Evolutionary conservation across 352 stramenopile genomes (phyloP).

Genomic region (Pythium sukuiense): DNA sequence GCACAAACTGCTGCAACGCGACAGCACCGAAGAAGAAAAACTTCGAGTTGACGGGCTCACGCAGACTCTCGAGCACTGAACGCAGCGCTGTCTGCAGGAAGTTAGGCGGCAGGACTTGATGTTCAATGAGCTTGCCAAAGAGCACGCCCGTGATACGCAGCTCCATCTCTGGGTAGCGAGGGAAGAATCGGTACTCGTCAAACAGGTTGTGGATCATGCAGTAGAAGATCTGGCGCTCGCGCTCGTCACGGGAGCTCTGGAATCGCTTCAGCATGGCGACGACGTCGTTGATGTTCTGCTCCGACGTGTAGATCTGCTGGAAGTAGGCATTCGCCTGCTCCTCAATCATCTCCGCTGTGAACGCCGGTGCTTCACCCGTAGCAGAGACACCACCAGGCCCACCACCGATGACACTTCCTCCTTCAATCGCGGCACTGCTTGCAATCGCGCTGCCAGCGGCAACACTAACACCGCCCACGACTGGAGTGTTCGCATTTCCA

Average conservation of each 20-base stretch:
- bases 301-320: slow-evolving; percentile 98
- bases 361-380: slow-evolving; percentile 33
- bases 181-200: slow-evolving; percentile 99
- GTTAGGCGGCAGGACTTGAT: slow-evolving; percentile 97
- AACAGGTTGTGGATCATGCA: slow-evolving; percentile 99
- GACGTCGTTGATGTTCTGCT: slow-evolving; percentile 98
- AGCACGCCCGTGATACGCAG: slow-evolving; percentile 98
- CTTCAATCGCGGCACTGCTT: slow-evolving; percentile 22
- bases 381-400: background rate
- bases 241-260: slow-evolving; percentile 93
- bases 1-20: slow-evolving; percentile 97
- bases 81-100: slow-evolving; percentile 97
- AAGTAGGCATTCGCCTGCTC: slow-evolving; percentile 98
- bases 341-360: slow-evolving; percentile 96
- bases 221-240: slow-evolving; percentile 99
- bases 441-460: slow-evolving; percentile 11
- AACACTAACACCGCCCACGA: slow-evolving; percentile 20
- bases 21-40: slow-evolving; percentile 99
- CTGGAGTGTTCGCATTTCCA: background rate
- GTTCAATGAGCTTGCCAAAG: slow-evolving; percentile 98
- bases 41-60: slow-evolving; percentile 96
- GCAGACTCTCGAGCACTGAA: slow-evolving; percentile 96
- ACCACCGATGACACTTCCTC: slow-evolving; percentile 18
- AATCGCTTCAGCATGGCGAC: slow-evolving; percentile 99
- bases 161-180: slow-evolving; percentile 99